These are phyloP conservation scores for Helicocarpus griseus DNA, from an alignment of 2,329 filamentous ascomycete species.

Conservation along the genomic window DNA sequence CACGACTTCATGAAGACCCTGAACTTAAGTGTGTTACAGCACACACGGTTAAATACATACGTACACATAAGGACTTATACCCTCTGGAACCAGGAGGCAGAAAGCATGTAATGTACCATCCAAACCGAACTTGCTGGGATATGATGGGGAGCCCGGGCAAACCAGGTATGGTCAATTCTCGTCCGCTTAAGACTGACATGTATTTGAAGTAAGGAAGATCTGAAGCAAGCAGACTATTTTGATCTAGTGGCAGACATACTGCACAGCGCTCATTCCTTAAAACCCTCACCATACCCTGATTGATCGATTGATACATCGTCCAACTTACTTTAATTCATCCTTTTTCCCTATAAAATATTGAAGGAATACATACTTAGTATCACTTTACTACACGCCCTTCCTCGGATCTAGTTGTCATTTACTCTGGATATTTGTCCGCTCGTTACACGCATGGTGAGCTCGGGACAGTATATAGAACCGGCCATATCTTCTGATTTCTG, in stretches of 20 bases:
- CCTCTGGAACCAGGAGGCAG: too few species aligned
- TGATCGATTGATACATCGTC: not conserved
- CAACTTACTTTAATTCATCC: not conserved
- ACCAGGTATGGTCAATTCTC: not conserved
- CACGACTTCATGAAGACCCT: not conserved
- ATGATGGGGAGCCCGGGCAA: not conserved
- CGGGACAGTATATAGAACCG: constrained; percentile 5
- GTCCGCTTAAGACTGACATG: not conserved
- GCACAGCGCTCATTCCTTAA: not conserved
- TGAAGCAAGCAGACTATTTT: not conserved
- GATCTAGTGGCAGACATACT: not conserved
- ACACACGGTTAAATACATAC: not conserved
- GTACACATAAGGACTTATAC: not conserved
- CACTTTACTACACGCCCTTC: not conserved
- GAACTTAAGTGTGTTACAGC: not conserved
- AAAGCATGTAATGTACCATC: not conserved
- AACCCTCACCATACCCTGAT: constrained; percentile 1
- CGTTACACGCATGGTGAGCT: constrained; percentile 3
- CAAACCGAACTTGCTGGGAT: not conserved
- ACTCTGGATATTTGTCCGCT: not conserved
- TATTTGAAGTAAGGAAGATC: not conserved
- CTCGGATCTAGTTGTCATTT: not conserved
- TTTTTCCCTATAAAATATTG: not conserved
- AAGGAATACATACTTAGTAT: not conserved
- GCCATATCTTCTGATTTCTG: constrained; percentile 4